Evolutionary conservation across 2,329 filamentous ascomycete species (phyloP).

Genomic region (Endothia cerciana): DNA sequence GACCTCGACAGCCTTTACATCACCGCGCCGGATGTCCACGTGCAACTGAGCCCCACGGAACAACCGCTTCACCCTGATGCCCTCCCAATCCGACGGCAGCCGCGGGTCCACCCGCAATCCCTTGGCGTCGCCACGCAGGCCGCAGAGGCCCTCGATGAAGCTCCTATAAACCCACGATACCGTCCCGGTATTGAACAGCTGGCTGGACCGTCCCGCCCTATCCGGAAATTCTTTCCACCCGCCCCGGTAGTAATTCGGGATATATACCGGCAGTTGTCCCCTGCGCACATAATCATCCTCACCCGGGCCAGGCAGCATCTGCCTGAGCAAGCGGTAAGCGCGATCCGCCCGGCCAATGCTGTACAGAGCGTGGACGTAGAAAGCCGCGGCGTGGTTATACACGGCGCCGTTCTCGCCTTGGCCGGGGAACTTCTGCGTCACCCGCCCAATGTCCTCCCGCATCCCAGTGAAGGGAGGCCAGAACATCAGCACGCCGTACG

Average conservation of each 20-base stretch:
- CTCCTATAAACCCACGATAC: conserved; percentile 60
- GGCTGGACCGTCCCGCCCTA: conserved; percentile 59
- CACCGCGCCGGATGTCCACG: conserved; percentile 47
- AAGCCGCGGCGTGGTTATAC: conserved; percentile 61
- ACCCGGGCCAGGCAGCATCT: conserved; percentile 57
- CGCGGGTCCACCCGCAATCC: conserved; percentile 54
- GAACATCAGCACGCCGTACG: conserved; percentile 61
- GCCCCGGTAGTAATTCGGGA: conserved; percentile 63
- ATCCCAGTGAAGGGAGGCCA: conserved; percentile 57
- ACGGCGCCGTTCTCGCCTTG: conserved; percentile 62
- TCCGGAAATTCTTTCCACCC: conserved; percentile 52
- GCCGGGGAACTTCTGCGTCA: conserved; percentile 61
- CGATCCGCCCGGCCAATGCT: conserved; percentile 52
- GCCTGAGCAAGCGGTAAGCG: conserved; percentile 54
- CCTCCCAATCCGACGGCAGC: conserved; percentile 54
- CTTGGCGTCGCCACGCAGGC: conserved; percentile 52
- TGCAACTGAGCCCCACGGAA: conserved; percentile 57
- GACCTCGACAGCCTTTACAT: conserved; percentile 47
- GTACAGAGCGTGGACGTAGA: conserved; percentile 60
- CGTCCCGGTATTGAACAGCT: conserved; percentile 63
- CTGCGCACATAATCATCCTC: conserved; percentile 55
- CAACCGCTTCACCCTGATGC: conserved; percentile 49
- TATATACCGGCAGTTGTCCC: conserved; percentile 60
- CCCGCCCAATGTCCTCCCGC: conserved; percentile 62
- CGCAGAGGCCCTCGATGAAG: conserved; percentile 59